Conservation (phyloP, 1,284 basidiomycete species). For the Trichosporon inkin region DNA sequence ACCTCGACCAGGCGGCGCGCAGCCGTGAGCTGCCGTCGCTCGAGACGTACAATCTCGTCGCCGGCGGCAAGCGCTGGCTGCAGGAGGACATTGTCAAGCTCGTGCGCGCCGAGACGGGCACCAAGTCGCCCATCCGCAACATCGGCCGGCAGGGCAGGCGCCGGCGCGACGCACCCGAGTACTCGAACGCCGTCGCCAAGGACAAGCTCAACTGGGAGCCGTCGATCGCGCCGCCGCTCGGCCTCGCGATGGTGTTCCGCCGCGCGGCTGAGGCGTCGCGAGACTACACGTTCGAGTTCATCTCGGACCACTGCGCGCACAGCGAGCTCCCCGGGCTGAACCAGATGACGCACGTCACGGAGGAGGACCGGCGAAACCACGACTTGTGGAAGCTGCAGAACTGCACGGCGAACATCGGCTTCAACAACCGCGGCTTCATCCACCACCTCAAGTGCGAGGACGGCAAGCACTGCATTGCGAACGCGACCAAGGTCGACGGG, state of each 20-base stretch:
- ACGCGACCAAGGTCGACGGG: slow-evolving; percentile 32
- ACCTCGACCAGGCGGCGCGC: slow-evolving; percentile 3
- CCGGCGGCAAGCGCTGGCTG: slow-evolving; percentile 38
- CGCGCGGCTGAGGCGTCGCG: slow-evolving; percentile 27
- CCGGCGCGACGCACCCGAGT: slow-evolving; percentile 15
- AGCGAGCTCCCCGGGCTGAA: not conserved
- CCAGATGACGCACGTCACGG: slow-evolving; percentile 9
- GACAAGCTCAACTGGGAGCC: slow-evolving; percentile 34
- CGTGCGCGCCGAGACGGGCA: slow-evolving; percentile 33
- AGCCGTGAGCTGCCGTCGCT: slow-evolving; percentile 7
- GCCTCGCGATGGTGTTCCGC: slow-evolving; percentile 29
- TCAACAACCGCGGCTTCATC: slow-evolving; percentile 39
- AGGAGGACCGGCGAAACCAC: slow-evolving; percentile 39
- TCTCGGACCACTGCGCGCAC: slow-evolving; percentile 30
- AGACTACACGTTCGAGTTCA: slow-evolving; percentile 33
- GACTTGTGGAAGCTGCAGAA: slow-evolving; percentile 39
- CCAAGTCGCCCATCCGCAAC: slow-evolving; percentile 41
- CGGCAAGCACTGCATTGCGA: slow-evolving; percentile 34
- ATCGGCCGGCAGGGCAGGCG: slow-evolving; percentile 29
- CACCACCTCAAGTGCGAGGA: slow-evolving; percentile 47
- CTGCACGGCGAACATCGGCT: slow-evolving; percentile 45
- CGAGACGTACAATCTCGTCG: slow-evolving; percentile 39
- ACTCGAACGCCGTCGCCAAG: slow-evolving; percentile 18
- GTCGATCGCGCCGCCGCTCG: slow-evolving; percentile 23
- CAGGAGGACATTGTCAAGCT: slow-evolving; percentile 37